These are phyloP conservation scores for Adansonia madagascariensis DNA, from an alignment of 441 rosid species.

Conservation along the genomic window DNA sequence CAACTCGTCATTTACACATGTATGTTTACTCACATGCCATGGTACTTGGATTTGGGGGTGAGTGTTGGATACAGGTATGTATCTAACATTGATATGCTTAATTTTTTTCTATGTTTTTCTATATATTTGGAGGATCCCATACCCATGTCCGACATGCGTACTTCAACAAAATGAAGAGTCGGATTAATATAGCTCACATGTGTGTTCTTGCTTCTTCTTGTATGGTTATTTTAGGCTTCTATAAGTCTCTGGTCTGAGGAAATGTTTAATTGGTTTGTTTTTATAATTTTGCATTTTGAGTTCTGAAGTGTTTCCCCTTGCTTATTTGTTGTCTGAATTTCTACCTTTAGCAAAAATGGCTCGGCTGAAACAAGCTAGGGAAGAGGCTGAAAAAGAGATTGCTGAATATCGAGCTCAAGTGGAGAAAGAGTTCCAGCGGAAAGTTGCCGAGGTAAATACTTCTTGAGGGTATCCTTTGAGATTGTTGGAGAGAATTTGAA, in stretches of 20 bases:
- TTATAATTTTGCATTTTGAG: not conserved
- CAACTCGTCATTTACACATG: not conserved
- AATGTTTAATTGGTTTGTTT: not conserved
- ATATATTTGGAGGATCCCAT: too few species aligned
- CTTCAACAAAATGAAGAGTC: too few species aligned
- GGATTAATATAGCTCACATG: not conserved
- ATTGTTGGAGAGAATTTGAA: too few species aligned
- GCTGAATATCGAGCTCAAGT: conserved; percentile 68
- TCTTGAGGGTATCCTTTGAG: too few species aligned
- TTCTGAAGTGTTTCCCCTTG: not conserved
- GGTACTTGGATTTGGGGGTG: too few species aligned
- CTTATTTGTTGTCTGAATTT: conserved; percentile 19
- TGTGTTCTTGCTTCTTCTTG: not conserved
- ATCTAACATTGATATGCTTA: too few species aligned
- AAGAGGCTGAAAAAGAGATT: conserved; percentile 81
- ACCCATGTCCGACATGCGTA: too few species aligned
- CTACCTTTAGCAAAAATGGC: conserved; percentile 63
- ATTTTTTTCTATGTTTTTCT: too few species aligned
- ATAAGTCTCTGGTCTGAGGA: not conserved
- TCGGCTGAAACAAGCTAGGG: conserved; percentile 81
- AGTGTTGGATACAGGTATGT: too few species aligned
- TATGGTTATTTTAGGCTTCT: not conserved
- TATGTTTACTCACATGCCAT: too few species aligned
- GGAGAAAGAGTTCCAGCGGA: conserved; percentile 82
- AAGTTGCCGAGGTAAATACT: conserved; percentile 67